These are phyloP conservation scores for Zea mays DNA, from an alignment of 176 grass and related monocot genomes.

Conservation along the genomic window DNA sequence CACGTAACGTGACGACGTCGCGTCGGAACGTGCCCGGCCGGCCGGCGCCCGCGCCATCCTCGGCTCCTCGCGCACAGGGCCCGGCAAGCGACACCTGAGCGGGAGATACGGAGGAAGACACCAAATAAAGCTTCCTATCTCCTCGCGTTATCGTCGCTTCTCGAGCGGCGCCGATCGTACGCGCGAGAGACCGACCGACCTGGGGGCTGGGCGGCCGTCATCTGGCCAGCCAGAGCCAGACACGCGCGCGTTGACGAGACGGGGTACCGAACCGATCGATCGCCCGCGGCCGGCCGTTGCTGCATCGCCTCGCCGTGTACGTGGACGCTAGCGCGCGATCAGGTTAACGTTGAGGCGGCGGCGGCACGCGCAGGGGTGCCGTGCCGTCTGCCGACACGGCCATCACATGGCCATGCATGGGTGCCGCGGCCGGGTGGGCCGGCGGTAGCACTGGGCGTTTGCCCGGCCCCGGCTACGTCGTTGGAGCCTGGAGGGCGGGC, in stretches of 20 bases:
- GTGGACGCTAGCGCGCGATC: not conserved
- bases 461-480: not conserved
- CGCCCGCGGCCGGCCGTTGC: not conserved
- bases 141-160: not conserved
- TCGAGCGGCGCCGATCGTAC: not conserved
- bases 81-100: constrained; percentile 12
- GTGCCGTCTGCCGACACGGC: constrained; percentile 27
- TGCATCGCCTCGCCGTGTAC: not conserved
- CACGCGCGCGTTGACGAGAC: constrained; percentile 22
- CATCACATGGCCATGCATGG: constrained; percentile 26
- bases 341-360: no score
- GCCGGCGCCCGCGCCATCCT: constrained; percentile 36
- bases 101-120: constrained; percentile 22
- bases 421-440: not conserved
- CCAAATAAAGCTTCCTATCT: constrained; percentile 42
- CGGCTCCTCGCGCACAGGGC: constrained; percentile 37
- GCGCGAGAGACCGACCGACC: not conserved
- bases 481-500: constrained; percentile 21
- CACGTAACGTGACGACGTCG: constrained; percentile 3
- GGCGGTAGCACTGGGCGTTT: not conserved
- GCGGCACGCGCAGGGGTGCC: not conserved
- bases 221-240: not conserved
- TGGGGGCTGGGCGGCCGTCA: not conserved
- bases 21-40: constrained; percentile 37
- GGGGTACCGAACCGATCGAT: constrained; percentile 13